A percentile compares a stretch with the other conserved stretches of the same genome.
These are phyloP conservation scores for Podospora appendiculata DNA, from an alignment of 495 filamentous ascomycete genomes.

Conservation along the genomic window DNA sequence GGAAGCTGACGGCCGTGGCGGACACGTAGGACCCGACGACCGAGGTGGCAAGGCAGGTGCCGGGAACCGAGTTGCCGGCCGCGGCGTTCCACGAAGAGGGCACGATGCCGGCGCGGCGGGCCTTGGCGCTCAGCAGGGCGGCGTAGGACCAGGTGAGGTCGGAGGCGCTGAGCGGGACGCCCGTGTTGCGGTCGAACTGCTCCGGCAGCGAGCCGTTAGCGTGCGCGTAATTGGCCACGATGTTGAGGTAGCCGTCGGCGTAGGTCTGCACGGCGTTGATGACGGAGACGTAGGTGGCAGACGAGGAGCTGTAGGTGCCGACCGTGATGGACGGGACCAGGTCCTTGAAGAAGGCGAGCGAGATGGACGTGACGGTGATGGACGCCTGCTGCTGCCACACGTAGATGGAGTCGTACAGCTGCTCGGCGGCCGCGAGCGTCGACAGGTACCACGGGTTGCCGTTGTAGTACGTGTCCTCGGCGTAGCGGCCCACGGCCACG, in stretches of 20 bases:
- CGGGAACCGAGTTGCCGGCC: slow-evolving; percentile 42
- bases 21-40: slow-evolving; percentile 52
- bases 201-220: slow-evolving; percentile 51
- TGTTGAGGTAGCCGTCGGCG: slow-evolving; percentile 54
- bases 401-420: slow-evolving; percentile 56
- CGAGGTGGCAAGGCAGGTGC: slow-evolving; percentile 42
- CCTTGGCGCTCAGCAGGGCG: slow-evolving; percentile 52
- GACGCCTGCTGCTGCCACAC: slow-evolving; percentile 49
- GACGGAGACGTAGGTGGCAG: slow-evolving; percentile 42
- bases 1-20: slow-evolving; percentile 49
- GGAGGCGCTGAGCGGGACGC: slow-evolving; percentile 45
- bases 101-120: slow-evolving; percentile 37
- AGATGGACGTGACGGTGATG: slow-evolving; percentile 44
- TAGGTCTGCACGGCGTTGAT: slow-evolving; percentile 49
- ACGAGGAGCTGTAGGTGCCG: slow-evolving; percentile 43
- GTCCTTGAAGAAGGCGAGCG: slow-evolving; percentile 51
- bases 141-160: slow-evolving; percentile 66
- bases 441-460: slow-evolving; percentile 62
- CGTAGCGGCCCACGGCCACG: slow-evolving; percentile 59
- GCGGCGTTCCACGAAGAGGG: slow-evolving; percentile 47
- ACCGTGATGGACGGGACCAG: slow-evolving; percentile 38
- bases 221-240: slow-evolving; percentile 42
- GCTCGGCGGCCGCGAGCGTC: slow-evolving; percentile 58
- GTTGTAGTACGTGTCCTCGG: slow-evolving; percentile 60
- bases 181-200: slow-evolving; percentile 48